Base-by-base conservation (phyloP, 176 grass and related monocot species). In the Cocos nucifera region DNA sequence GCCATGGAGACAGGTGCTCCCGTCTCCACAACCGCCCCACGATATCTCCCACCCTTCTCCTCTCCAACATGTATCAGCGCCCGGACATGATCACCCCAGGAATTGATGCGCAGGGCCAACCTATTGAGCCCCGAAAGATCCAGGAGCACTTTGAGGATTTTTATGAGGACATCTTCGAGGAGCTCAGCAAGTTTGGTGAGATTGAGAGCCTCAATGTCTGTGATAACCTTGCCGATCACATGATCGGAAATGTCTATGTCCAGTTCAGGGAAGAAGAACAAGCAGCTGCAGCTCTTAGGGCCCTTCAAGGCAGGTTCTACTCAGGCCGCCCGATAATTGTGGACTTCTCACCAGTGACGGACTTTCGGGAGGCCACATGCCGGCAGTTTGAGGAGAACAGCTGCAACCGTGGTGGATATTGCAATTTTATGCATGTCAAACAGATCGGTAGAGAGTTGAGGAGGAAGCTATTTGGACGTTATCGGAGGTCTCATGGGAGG, bases 161-260 rank as follows among this genome's bases (percentile, higher is more conserved):
- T n/a, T 71, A 71, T 17, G 57, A 71, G 48, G 69, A 72, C 57
- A 72, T 72, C 18, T 72, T 72, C 22, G 57, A 61, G 58, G 69
- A 72, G 24, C 69, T 72, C 21, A 62, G 25, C 58, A 72, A 72
- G 58, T 61, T 72, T 23, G 69, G 49, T 9, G 69, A 72, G 49
- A 15, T 72, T 3, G 57, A 72, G 25, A 72, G 58, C 57, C 69
- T 72, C 5, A 72, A 72, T 32, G 69, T 72, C 0, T 62, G 69
- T 22, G 58, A 72, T 25, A 72, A 72, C 58, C 69, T 72, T 53
- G 69, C 57, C 5, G 69, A 72, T 19, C 58, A 61, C 19, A 62
- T 72, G 58, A 72, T 72, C 21, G 69, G 49, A 25, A 72, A 72
- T 72, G 69, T 72, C 25, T 72, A 72, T 35, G 58, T 72, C 29